Conservation (phyloP, 768 basidiomycete species). For the Chalciporus chontae region DNA sequence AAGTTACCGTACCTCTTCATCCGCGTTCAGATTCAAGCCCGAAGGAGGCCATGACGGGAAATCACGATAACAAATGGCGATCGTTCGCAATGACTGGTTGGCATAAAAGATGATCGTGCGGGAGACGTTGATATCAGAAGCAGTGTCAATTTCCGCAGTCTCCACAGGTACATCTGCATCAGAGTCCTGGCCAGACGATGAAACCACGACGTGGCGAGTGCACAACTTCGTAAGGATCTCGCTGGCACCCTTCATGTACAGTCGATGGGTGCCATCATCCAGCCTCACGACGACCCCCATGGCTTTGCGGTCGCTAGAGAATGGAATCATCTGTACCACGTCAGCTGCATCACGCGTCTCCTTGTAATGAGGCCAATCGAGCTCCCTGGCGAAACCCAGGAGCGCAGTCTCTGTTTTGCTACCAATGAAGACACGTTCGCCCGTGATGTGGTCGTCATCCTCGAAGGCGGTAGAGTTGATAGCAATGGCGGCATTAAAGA, state of each 20-base stretch:
- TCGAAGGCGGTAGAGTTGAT: conserved; percentile 96
- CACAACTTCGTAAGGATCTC: conserved; percentile 88
- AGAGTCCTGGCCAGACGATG: conserved; percentile 16
- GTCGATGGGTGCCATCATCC: conserved; percentile 49
- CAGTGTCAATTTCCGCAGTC: conserved; percentile 57
- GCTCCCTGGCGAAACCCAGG: conserved; percentile 77
- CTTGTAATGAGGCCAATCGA: conserved; percentile 73
- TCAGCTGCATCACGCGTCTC: conserved; percentile 55
- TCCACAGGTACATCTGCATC: conserved; percentile 40
- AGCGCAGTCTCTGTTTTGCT: conserved; percentile 96
- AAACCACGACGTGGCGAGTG: conserved; percentile 67
- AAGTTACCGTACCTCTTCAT: conserved; percentile 50
- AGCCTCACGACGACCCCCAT: conserved; percentile 87
- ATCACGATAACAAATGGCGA: conserved; percentile 92
- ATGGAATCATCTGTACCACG: conserved; percentile 86
- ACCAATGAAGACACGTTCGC: conserved; percentile 68
- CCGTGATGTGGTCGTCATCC: conserved; percentile 62
- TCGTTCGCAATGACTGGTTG: conserved; percentile 91
- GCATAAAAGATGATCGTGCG: conserved; percentile 98
- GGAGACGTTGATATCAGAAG: conserved; percentile 77
- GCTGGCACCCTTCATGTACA: conserved; percentile 90
- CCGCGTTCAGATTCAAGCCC: conserved; percentile 36
- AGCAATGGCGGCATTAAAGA: conserved; percentile 84
- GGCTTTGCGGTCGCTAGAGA: conserved; percentile 89
- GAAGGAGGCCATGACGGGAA: conserved; percentile 81